phyloP scores from a whole-genome alignment of 2,329 filamentous ascomycete genomes.

The Nothophoma quercina region DNA sequence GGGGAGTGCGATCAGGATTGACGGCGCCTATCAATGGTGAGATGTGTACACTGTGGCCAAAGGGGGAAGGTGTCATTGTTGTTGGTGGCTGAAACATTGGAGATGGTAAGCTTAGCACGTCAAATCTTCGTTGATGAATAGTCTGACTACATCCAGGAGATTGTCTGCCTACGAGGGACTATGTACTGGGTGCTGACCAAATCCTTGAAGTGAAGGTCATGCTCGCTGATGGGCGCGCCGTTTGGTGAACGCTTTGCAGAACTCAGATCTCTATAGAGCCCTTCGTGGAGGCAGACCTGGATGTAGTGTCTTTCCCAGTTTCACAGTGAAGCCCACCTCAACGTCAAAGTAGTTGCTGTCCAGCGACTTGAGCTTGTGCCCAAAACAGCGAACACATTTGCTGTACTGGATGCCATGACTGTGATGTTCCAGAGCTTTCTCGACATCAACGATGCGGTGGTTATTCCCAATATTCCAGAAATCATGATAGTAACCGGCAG shows the following conservation, averaged over 20 bases:
- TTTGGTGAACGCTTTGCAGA: slow-evolving; percentile 29
- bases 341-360: background rate
- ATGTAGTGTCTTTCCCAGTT: slow-evolving; percentile 48
- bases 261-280: slow-evolving; percentile 51
- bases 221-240: slow-evolving; percentile 28
- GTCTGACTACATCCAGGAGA: slow-evolving; percentile 31
- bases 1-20: background rate
- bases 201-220: slow-evolving; percentile 47
- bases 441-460: slow-evolving; percentile 2
- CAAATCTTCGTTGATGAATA: no score
- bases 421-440: slow-evolving; percentile 3
- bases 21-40: background rate
- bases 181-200: slow-evolving; percentile 50
- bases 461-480: slow-evolving; percentile 5
- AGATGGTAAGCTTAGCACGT: background rate
- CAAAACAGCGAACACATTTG: background rate
- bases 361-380: slow-evolving; percentile 1
- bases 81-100: slow-evolving; percentile 6
- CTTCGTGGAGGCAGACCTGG: slow-evolving; percentile 52
- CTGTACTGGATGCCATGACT: background rate
- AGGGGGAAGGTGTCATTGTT: background rate
- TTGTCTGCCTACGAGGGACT: slow-evolving; percentile 44
- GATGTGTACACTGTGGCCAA: slow-evolving; percentile 1
- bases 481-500: slow-evolving; percentile 1
- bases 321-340: slow-evolving; percentile 21